Percentiles rank a stretch among this genome's conserved stretches.
phyloP scores from a whole-genome alignment of 257 asterid species.

The Solanum piurae region DNA sequence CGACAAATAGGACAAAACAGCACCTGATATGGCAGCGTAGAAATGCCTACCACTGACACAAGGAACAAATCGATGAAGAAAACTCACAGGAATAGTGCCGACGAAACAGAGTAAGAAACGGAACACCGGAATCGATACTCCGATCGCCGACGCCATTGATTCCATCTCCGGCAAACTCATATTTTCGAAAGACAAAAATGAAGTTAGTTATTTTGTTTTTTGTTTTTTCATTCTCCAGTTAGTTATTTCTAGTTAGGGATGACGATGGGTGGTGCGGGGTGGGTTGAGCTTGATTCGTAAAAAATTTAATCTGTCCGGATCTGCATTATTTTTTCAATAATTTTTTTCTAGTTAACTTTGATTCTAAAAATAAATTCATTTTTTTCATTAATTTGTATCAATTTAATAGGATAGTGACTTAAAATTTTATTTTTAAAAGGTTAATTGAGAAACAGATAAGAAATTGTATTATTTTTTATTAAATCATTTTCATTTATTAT shows the following conservation, averaged over 20 bases:
- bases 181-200: background rate
- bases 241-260: background rate
- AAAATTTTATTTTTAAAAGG: too few relatives aligned
- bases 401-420: too few relatives aligned
- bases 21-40: slow-evolving; percentile 72
- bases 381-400: too few relatives aligned
- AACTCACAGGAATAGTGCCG: slow-evolving; percentile 65
- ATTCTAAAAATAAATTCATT: too few relatives aligned
- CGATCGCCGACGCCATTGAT: background rate
- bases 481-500: too few relatives aligned
- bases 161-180: background rate
- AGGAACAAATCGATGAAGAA: slow-evolving; percentile 74
- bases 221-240: background rate
- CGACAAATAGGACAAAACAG: slow-evolving; percentile 53
- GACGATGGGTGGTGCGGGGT: too few relatives aligned
- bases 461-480: too few relatives aligned
- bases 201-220: background rate
- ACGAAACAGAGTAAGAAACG: background rate
- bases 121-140: background rate
- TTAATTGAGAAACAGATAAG: too few relatives aligned
- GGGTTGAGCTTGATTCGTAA: too few relatives aligned
- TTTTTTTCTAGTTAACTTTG: too few relatives aligned
- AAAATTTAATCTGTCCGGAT: too few relatives aligned
- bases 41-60: slow-evolving; percentile 63
- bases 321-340: too few relatives aligned